Evolutionary conservation across 805 yeast species (phyloP).

Genomic region (Cephaloascus fragrans): DNA sequence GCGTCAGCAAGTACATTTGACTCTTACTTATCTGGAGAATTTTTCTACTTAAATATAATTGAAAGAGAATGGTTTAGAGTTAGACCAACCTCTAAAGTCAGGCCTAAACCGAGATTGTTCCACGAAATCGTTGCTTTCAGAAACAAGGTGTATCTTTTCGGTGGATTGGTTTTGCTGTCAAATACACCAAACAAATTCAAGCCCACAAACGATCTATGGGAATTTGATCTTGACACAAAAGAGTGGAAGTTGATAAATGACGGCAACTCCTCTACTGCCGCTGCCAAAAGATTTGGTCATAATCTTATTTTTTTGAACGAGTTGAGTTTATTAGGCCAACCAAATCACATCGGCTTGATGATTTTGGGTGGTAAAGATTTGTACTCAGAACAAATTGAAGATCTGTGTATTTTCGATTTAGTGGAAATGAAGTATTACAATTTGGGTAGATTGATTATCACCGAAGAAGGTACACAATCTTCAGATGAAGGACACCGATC

Average conservation of each 20-base stretch:
- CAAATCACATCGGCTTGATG: constrained; percentile 36
- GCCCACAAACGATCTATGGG: constrained; percentile 63
- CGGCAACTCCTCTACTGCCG: constrained; percentile 17
- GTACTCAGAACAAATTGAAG: constrained; percentile 18
- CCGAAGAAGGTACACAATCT: neutral
- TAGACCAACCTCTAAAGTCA: constrained; percentile 6
- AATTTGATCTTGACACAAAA: constrained; percentile 40
- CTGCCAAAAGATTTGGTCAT: constrained; percentile 42
- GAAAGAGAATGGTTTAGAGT: constrained; percentile 49
- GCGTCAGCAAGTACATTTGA: constrained; percentile 11
- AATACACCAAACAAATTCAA: constrained; percentile 19
- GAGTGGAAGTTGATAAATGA: constrained; percentile 45
- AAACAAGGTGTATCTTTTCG: constrained; percentile 47
- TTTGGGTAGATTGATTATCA: constrained; percentile 1
- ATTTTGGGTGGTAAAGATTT: constrained; percentile 45
- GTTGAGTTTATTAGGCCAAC: constrained; percentile 22
- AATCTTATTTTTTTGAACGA: constrained; percentile 31
- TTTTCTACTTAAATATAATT: constrained; percentile 50
- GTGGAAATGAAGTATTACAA: constrained; percentile 23
- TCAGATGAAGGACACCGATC: neutral
- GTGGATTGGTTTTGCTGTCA: constrained; percentile 45
- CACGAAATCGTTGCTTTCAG: constrained; percentile 47
- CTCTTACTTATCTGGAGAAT: constrained; percentile 49
- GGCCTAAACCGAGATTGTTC: constrained; percentile 41
- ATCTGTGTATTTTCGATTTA: constrained; percentile 33